Evolutionary conservation across 2,329 filamentous ascomycete species (phyloP).

Genomic region (Elsinoe arachidis): DNA sequence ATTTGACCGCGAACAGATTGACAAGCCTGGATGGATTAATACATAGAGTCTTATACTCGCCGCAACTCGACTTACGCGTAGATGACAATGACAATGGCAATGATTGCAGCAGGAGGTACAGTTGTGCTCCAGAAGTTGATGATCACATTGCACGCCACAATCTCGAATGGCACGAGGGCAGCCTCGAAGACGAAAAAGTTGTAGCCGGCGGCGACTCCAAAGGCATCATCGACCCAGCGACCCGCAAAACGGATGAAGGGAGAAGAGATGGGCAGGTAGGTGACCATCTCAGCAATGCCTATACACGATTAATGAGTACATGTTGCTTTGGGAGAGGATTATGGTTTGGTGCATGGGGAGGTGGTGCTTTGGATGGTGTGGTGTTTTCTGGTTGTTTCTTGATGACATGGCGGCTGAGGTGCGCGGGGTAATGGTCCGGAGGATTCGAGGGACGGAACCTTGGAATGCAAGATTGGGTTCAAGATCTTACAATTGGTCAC

Average conservation of each 20-base stretch:
- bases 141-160: conserved; percentile 50
- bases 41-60: too few relatives aligned
- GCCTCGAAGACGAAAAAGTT: conserved; percentile 26
- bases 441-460: conserved; percentile 17
- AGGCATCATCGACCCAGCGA: conserved; percentile 65
- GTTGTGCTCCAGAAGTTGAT: conserved; percentile 48
- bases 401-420: neutral
- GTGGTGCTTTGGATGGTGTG: neutral
- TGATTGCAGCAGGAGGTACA: conserved; percentile 49
- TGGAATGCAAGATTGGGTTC: neutral
- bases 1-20: conserved; percentile 65
- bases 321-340: neutral
- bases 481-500: conserved; percentile 14
- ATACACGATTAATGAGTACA: conserved; percentile 7
- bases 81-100: conserved; percentile 49
- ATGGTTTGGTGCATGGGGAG: neutral
- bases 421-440: conserved; percentile 19
- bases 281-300: conserved; percentile 66
- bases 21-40: conserved; percentile 35
- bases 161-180: conserved; percentile 24
- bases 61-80: conserved; percentile 45
- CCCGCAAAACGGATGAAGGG: conserved; percentile 72
- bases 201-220: conserved; percentile 43
- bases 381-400: too few relatives aligned
- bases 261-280: conserved; percentile 65